phyloP scores from a whole-genome alignment of 192 early-diverging fungal species.

The Mycoemilia scoparia region DNA sequence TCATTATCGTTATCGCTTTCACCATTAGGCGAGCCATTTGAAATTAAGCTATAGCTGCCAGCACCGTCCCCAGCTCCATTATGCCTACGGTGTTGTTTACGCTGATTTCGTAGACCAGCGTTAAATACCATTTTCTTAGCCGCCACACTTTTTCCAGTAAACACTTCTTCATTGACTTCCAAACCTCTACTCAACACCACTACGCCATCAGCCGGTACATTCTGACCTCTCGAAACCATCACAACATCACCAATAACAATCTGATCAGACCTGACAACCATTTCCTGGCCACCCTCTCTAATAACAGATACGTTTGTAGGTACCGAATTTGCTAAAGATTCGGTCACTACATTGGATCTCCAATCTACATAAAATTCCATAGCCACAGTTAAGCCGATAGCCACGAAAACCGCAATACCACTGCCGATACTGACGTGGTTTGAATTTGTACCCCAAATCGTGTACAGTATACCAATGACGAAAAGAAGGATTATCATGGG shows the following conservation, averaged over 20 bases:
- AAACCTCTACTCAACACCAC: constrained; percentile 46
- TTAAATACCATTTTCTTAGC: background rate
- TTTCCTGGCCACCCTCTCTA: constrained; percentile 9
- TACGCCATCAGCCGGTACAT: constrained; percentile 77
- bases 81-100: too few relatives aligned
- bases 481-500: constrained; percentile 18
- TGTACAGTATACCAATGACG: constrained; percentile 11
- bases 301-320: constrained; percentile 15
- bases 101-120: background rate
- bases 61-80: background rate
- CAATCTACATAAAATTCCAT: constrained; percentile 14
- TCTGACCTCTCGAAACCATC: constrained; percentile 68
- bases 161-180: constrained; percentile 70
- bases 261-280: constrained; percentile 9
- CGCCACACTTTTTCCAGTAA: constrained; percentile 73
- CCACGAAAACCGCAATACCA: constrained; percentile 10
- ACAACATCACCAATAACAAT: constrained; percentile 52
- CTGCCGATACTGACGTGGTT: too few relatives aligned
- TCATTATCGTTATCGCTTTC: background rate
- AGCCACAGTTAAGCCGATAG: constrained; percentile 5
- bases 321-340: constrained; percentile 12
- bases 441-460: constrained; percentile 23
- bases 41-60: background rate
- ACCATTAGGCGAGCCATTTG: background rate
- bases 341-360: constrained; percentile 9